Evolutionary conservation across 495 filamentous ascomycete species (phyloP), one percentile per base, ranked within the genome.

Genomic region (Penicillium samsonianum): DNA sequence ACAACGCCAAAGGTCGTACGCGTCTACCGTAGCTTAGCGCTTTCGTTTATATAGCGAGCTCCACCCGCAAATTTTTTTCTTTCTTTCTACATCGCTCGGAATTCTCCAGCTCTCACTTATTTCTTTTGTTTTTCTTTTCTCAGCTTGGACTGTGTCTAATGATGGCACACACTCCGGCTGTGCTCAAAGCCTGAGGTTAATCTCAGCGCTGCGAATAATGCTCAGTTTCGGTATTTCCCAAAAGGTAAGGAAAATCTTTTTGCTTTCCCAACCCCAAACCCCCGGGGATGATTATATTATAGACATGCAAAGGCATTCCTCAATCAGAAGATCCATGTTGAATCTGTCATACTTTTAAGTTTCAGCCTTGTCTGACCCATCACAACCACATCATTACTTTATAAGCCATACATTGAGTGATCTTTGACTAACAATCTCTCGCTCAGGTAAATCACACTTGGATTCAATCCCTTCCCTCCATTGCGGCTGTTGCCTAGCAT

Each of bases 301-400:
- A 78, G 82, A 92, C 86, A 87, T 79, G 85, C 84, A 87, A 65
- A 91, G 90, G 92, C 90, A 96, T 96, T 96, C 92, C 92, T 96
- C 92, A 87, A 89, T 81, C 92, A 82, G 86, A 96, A 95, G 78
- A 84, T 73, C 70, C 67, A 87, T 95, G 90, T 93, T 80, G 91
- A 95, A 82, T 82, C 82, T 84, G 86, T 90, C 84, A 77, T 71
- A 81, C 25, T 72, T 65, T 71, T 69, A 87, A 89, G 91, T 96
- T 95, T 96, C 92, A 96, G 91, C 92, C 92, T 96, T 96, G 92
- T 96, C 91, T 96, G 92, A 96, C 80, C 53, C 52, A 62, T 60
- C 59, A 47, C 52, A 57, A 44, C 56, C 53, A 46, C 52, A 65
- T 57, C 61, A 65, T 67, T 41, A 59, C 55, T 71, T 66, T 61